Conservation (phyloP, 306 rosid species). For the Vigna angularis region DNA sequence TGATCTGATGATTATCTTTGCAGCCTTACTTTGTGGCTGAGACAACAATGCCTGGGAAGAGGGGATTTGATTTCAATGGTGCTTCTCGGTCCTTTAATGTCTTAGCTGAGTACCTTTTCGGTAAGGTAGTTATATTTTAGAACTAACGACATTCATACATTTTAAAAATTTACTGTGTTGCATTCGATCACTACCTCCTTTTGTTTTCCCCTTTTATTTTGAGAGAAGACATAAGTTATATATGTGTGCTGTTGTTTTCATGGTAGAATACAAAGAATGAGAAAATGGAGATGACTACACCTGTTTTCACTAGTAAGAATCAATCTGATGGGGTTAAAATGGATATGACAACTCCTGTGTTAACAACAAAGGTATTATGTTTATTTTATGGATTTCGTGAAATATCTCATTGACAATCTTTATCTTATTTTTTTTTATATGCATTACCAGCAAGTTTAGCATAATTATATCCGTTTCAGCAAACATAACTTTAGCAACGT, state of each 20-base stretch:
- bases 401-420: slow-evolving; percentile 12
- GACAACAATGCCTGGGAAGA: slow-evolving; percentile 88
- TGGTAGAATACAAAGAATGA: slow-evolving; percentile 74
- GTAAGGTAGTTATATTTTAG: slow-evolving; percentile 72
- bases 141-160: slow-evolving; percentile 15
- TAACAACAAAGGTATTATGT: slow-evolving; percentile 74
- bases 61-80: slow-evolving; percentile 82
- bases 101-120: slow-evolving; percentile 91
- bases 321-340: slow-evolving; percentile 77
- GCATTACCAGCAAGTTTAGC: slow-evolving; percentile 12
- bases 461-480: slow-evolving; percentile 1
- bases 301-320: slow-evolving; percentile 75
- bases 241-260: slow-evolving; percentile 31
- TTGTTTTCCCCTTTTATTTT: slow-evolving; percentile 31
- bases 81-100: slow-evolving; percentile 85
- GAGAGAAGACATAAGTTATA: slow-evolving; percentile 17
- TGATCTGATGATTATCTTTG: slow-evolving; percentile 44
- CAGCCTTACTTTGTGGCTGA: slow-evolving; percentile 92
- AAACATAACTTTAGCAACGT: slow-evolving; percentile 13
- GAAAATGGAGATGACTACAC: slow-evolving; percentile 96
- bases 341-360: slow-evolving; percentile 95
- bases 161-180: slow-evolving; percentile 26
- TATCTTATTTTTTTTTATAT: slow-evolving; percentile 12
- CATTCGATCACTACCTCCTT: slow-evolving; percentile 19
- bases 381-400: slow-evolving; percentile 38